Base-by-base conservation (phyloP, 129 eudicot genomes). In the Pulicaria dysenterica region DNA sequence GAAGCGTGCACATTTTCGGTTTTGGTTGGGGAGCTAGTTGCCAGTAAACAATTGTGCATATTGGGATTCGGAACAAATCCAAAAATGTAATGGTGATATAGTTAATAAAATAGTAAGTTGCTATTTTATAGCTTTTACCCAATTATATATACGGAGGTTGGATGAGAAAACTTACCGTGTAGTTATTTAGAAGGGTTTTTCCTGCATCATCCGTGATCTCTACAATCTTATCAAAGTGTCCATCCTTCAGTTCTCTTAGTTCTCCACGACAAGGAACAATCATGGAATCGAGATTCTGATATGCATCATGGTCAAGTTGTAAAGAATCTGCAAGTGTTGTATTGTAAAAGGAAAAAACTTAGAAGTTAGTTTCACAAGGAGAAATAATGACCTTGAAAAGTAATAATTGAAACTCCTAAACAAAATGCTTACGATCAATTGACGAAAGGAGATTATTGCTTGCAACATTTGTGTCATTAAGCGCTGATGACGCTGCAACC, bases 181-280 rank as follows among this genome's bases (percentile, higher is more conserved):
- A 91, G 50, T 91, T 96, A 55, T 82, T 78, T 76, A 83, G 77
- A 53, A 91, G 94, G 70, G 89, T 86, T 86, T 91, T 88, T 77
- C 97, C 97, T 66, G 97, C 91, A 74, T 81, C 76, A 64, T 86
- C 93, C 50, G 93, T 88, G 78, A 88, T 88, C 81, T 91, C 97
- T 14, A 91, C 91, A 45, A 78, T 83, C 82, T 91, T 88, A 72
- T 88, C 91, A 73, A 80, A 51, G 81, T 88, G 96, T 40, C 87
- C 91, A 51, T 89, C 77, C 73, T 88, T 91, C 74, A 91, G 60
- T 73, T 86, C 96, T 72, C 93, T 83, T 77, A 88, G 68, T 58
- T 91, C 97, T 65, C 88, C 91, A 67, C 88, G 84, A 70, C 91
- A 88, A 79, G 97, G 97, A 79, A 80, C 88, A 67, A 92, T 88